A percentile compares a stretch with the other conserved stretches of the same genome.
Evolutionary conservation across 1,139 yeast genomes (phyloP).

Genomic region (Hemisphaericaspora xylanilytica): DNA sequence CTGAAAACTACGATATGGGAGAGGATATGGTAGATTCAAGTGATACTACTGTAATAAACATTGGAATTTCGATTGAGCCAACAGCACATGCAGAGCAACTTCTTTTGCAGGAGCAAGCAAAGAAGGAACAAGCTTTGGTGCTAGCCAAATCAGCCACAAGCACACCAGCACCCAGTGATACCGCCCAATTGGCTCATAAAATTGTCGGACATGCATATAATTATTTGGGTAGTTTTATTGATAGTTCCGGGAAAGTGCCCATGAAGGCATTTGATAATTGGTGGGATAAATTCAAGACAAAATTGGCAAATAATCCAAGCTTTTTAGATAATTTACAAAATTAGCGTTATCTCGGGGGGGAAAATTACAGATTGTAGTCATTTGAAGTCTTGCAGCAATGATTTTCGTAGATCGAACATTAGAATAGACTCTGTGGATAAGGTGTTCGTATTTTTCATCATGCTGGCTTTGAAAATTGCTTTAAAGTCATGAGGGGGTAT

Average conservation of each 20-base stretch:
- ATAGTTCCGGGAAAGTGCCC: conserved; percentile 73
- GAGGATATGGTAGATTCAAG: conserved; percentile 34
- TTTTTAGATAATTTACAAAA: conserved; percentile 54
- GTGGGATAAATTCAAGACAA: conserved; percentile 89
- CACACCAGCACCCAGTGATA: conserved; percentile 25
- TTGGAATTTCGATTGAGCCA: conserved; percentile 91
- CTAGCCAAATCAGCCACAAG: conserved; percentile 15
- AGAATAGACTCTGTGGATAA: too few relatives aligned
- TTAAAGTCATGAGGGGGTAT: neutral
- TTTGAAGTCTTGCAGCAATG: too few relatives aligned
- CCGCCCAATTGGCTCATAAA: conserved; percentile 69
- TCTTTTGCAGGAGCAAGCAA: conserved; percentile 35
- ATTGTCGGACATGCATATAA: conserved; percentile 92
- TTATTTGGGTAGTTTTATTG: conserved; percentile 81
- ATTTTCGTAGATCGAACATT: too few relatives aligned
- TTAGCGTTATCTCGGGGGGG: conserved; percentile 1
- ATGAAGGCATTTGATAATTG: conserved; percentile 88
- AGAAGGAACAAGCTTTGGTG: conserved; percentile 24
- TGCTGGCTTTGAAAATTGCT: too few relatives aligned
- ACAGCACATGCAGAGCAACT: conserved; percentile 54
- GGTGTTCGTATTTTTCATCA: too few relatives aligned
- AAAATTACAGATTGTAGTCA: too few relatives aligned
- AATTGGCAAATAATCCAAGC: conserved; percentile 74
- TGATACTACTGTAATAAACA: conserved; percentile 43
- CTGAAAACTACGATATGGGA: conserved; percentile 30